Percentiles rank a stretch among this genome's conserved stretches.
Conservation (phyloP, 2,329 filamentous ascomycete species). For the Trichoderma sp. region DNA sequence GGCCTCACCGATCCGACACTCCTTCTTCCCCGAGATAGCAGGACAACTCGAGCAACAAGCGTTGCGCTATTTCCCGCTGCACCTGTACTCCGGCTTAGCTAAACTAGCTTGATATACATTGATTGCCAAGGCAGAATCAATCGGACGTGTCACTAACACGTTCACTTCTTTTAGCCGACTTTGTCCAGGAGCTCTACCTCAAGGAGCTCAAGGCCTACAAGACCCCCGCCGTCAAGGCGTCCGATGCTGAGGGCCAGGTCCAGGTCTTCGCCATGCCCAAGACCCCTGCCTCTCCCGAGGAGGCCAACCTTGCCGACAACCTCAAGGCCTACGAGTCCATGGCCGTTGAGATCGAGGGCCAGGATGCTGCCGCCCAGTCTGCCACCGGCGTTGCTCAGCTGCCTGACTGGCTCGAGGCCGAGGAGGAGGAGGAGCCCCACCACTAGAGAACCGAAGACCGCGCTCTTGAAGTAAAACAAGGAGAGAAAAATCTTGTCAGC, state of each 20-base stretch:
- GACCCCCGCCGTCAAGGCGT: slow-evolving; percentile 74
- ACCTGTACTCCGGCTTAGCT: background rate
- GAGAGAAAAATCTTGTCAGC: background rate
- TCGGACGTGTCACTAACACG: slow-evolving; percentile 26
- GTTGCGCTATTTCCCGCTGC: slow-evolving; percentile 13
- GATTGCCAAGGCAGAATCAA: background rate
- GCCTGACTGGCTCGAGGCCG: slow-evolving; percentile 79
- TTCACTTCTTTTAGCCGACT: slow-evolving; percentile 65
- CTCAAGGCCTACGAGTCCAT: slow-evolving; percentile 93
- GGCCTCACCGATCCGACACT: background rate
- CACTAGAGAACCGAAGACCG: slow-evolving; percentile 41
- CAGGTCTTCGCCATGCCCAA: slow-evolving; percentile 80
- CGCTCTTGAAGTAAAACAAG: background rate
- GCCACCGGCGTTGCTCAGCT: slow-evolving; percentile 55
- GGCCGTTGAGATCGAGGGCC: slow-evolving; percentile 90
- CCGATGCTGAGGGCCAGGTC: slow-evolving; percentile 85
- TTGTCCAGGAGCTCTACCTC: slow-evolving; percentile 97
- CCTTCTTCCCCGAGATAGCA: background rate
- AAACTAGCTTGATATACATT: background rate
- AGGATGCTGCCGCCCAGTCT: slow-evolving; percentile 61
- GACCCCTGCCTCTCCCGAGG: slow-evolving; percentile 84
- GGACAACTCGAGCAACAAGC: background rate
- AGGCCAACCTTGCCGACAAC: slow-evolving; percentile 86
- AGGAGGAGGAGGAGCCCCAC: slow-evolving; percentile 54
- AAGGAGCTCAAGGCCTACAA: slow-evolving; percentile 96